phyloP scores from a whole-genome alignment of 495 filamentous ascomycete species.

The Saxophila tyrrhenica region DNA sequence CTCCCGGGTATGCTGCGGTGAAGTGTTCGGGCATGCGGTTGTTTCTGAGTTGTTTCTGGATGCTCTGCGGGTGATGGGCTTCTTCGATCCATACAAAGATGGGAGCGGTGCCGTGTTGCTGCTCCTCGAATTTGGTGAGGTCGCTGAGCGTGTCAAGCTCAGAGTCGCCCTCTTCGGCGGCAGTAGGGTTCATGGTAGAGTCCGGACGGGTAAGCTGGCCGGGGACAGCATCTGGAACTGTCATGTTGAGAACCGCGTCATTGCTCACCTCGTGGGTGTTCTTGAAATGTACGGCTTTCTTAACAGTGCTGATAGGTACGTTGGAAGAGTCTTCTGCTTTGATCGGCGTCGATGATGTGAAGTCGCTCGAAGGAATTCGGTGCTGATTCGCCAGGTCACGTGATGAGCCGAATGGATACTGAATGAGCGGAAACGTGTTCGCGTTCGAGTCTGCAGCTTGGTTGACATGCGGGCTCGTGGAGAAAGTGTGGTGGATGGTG shows the following conservation, averaged over 20 bases:
- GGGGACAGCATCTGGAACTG: neutral
- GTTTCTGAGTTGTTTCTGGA: neutral
- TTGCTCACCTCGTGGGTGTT: neutral
- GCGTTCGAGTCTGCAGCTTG: neutral
- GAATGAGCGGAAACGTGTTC: neutral
- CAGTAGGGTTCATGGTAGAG: neutral
- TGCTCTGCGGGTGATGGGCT: neutral
- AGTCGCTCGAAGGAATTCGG: neutral
- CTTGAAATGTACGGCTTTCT: neutral
- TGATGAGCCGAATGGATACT: neutral
- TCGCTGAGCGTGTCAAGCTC: neutral
- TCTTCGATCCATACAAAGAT: neutral
- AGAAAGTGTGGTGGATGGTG: too few relatives aligned
- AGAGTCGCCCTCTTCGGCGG: neutral
- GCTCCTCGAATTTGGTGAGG: neutral
- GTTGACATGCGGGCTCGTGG: neutral
- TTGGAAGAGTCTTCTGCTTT: neutral
- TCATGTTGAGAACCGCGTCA: neutral
- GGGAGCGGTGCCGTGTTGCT: neutral
- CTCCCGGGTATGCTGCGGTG: too few relatives aligned
- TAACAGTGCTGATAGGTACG: neutral
- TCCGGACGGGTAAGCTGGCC: neutral
- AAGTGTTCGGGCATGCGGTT: too few relatives aligned
- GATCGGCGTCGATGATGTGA: neutral
- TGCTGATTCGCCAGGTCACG: neutral